Percentiles rank a stretch among this genome's conserved stretches.
These are phyloP conservation scores for Anisodus acutangulus DNA, from an alignment of 257 asterid species.

Conservation along the genomic window DNA sequence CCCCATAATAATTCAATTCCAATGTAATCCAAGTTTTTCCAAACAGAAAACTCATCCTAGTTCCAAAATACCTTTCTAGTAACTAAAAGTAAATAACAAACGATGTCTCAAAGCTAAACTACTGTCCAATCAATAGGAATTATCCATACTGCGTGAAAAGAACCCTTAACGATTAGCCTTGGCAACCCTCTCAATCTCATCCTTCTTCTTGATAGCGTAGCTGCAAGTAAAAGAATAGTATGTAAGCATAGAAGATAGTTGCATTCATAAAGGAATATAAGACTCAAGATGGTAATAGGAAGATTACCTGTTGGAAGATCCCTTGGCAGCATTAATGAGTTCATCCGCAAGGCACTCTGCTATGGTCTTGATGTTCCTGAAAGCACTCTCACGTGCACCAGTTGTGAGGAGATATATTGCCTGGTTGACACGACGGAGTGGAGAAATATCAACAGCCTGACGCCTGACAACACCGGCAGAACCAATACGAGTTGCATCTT, in stretches of 20 bases:
- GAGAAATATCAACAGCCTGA: slow-evolving; percentile 85
- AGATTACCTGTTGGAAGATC: slow-evolving; percentile 72
- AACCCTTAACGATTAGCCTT: slow-evolving; percentile 71
- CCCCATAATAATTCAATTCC: no score
- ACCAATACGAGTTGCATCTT: slow-evolving; percentile 85
- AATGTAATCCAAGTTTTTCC: no score
- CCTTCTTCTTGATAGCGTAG: slow-evolving; percentile 80
- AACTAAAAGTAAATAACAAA: not conserved
- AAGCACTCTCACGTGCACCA: slow-evolving; percentile 81
- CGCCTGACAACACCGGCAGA: slow-evolving; percentile 90
- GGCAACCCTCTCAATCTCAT: slow-evolving; percentile 77
- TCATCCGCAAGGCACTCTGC: slow-evolving; percentile 90
- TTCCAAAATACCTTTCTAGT: not conserved
- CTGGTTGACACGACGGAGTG: slow-evolving; percentile 80
- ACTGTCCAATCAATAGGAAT: not conserved
- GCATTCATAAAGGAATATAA: not conserved
- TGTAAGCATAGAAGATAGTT: not conserved
- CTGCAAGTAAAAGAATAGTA: slow-evolving; percentile 37
- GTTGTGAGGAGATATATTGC: slow-evolving; percentile 74
- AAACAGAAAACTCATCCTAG: no score
- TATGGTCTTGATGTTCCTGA: slow-evolving; percentile 67
- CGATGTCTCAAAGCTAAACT: not conserved
- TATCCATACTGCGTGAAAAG: not conserved
- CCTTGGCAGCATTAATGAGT: slow-evolving; percentile 81
- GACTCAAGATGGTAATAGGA: not conserved